Evolutionary conservation across 2,329 filamentous ascomycete genomes (phyloP).

Genomic region (Hortaea sp.): DNA sequence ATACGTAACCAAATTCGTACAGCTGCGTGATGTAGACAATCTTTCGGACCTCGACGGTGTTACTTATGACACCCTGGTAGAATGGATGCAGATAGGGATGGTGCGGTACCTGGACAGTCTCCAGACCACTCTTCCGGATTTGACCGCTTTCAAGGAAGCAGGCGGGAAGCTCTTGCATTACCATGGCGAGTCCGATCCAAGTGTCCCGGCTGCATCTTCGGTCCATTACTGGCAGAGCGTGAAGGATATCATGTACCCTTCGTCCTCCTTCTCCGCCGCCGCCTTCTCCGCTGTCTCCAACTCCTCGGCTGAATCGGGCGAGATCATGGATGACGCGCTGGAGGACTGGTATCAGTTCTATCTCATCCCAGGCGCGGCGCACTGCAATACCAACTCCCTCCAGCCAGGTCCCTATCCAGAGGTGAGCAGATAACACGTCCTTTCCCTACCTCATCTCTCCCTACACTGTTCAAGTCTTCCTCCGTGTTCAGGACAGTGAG

Average conservation of each 20-base stretch:
- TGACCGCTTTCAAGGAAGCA: slow-evolving; percentile 38
- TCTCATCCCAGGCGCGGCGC: slow-evolving; percentile 44
- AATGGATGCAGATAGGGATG: slow-evolving; percentile 44
- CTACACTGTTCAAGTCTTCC: no score
- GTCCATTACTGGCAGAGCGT: slow-evolving; percentile 48
- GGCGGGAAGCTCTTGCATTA: slow-evolving; percentile 51
- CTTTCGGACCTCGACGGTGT: slow-evolving; percentile 31
- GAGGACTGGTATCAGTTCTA: slow-evolving; percentile 46
- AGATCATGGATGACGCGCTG: slow-evolving; percentile 31
- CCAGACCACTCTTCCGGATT: slow-evolving; percentile 45
- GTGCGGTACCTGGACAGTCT: slow-evolving; percentile 41
- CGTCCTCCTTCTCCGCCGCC: no score
- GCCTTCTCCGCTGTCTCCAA: slow-evolving; percentile 25
- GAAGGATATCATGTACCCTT: slow-evolving; percentile 9
- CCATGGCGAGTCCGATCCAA: slow-evolving; percentile 48
- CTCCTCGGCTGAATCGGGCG: slow-evolving; percentile 34
- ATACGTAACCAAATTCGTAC: no score
- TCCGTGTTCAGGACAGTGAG: no score
- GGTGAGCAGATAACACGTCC: no score
- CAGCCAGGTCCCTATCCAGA: no score
- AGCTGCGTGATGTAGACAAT: no score
- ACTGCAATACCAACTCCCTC: slow-evolving; percentile 39
- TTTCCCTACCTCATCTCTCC: no score
- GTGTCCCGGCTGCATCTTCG: slow-evolving; percentile 44
- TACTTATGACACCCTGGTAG: slow-evolving; percentile 48